phyloP scores from a whole-genome alignment of 1,284 basidiomycete genomes.

The Wallemia hederae region DNA sequence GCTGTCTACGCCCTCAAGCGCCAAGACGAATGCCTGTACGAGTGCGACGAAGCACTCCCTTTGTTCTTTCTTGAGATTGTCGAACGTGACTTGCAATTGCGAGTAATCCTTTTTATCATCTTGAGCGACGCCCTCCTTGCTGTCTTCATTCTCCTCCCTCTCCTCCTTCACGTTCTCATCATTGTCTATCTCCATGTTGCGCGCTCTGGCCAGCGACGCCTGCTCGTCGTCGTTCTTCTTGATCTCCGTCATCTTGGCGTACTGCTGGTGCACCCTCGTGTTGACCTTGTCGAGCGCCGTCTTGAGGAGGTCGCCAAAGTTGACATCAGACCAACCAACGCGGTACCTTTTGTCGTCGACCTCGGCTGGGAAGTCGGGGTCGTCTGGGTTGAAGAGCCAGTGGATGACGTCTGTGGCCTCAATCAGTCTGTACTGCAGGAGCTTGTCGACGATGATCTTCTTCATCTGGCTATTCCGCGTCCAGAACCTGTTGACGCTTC shows the following conservation, averaged over 20 bases:
- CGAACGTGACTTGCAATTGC: background rate
- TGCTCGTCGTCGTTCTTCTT: slow-evolving; percentile 58
- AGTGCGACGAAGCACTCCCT: background rate
- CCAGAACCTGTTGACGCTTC: slow-evolving; percentile 48
- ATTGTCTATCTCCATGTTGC: slow-evolving; percentile 18
- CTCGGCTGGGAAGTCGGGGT: slow-evolving; percentile 11
- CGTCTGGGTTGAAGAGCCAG: slow-evolving; percentile 39
- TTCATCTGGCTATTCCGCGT: slow-evolving; percentile 50
- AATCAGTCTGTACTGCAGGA: slow-evolving; percentile 93
- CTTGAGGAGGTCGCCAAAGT: slow-evolving; percentile 56
- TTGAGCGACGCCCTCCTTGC: slow-evolving; percentile 10
- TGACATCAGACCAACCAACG: slow-evolving; percentile 23
- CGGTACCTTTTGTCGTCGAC: slow-evolving; percentile 15
- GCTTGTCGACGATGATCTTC: slow-evolving; percentile 76
- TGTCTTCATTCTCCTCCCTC: slow-evolving; percentile 18
- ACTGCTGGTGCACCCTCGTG: slow-evolving; percentile 35
- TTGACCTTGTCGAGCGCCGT: slow-evolving; percentile 63
- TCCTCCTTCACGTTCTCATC: slow-evolving; percentile 2
- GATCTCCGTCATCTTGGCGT: slow-evolving; percentile 35
- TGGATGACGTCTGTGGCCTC: slow-evolving; percentile 70
- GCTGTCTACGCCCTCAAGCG: background rate
- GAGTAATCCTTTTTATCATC: slow-evolving; percentile 3
- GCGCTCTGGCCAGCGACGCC: slow-evolving; percentile 40
- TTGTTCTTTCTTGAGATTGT: background rate
- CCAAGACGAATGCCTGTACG: background rate